Evolutionary conservation across 768 basidiomycete genomes (phyloP).

Genomic region (Pleurotus cornucopiae): DNA sequence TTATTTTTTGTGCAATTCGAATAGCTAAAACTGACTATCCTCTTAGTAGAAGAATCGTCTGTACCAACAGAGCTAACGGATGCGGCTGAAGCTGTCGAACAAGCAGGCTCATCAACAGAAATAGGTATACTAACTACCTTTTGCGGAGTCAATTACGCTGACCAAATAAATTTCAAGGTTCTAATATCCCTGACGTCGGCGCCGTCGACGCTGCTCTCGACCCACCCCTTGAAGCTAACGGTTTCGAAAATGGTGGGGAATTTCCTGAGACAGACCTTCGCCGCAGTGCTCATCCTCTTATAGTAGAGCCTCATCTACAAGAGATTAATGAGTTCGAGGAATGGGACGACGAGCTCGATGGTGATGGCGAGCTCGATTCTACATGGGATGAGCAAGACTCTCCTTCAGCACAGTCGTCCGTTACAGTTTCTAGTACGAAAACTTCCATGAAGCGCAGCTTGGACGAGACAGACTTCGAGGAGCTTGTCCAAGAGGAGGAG

Average conservation of each 20-base stretch:
- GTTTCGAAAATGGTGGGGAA: constrained; percentile 9
- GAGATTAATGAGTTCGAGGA: constrained; percentile 15
- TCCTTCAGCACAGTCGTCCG: constrained; percentile 47
- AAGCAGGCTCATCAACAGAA: not conserved
- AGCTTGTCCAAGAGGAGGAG: constrained; percentile 26
- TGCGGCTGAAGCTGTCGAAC: not conserved
- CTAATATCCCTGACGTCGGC: not conserved
- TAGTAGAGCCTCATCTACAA: constrained; percentile 14
- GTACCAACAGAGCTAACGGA: not conserved
- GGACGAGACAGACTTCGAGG: constrained; percentile 30
- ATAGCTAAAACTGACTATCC: not conserved
- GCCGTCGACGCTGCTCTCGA: constrained; percentile 21
- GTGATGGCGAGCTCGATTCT: constrained; percentile 41
- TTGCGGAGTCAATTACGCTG: not conserved
- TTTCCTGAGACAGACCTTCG: not conserved
- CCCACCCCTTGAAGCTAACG: too few relatives aligned
- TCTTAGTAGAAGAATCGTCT: not conserved
- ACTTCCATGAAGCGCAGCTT: constrained; percentile 50
- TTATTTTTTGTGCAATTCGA: not conserved
- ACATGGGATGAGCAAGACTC: constrained; percentile 46
- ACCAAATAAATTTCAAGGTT: not conserved
- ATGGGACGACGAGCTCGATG: constrained; percentile 37
- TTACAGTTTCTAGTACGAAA: constrained; percentile 53
- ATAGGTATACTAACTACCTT: not conserved
- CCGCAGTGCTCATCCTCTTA: not conserved